Percentiles rank a stretch among this genome's conserved stretches.
phyloP scores from a whole-genome alignment of 352 stramenopile genomes.

The Phytophthora tubulina region DNA sequence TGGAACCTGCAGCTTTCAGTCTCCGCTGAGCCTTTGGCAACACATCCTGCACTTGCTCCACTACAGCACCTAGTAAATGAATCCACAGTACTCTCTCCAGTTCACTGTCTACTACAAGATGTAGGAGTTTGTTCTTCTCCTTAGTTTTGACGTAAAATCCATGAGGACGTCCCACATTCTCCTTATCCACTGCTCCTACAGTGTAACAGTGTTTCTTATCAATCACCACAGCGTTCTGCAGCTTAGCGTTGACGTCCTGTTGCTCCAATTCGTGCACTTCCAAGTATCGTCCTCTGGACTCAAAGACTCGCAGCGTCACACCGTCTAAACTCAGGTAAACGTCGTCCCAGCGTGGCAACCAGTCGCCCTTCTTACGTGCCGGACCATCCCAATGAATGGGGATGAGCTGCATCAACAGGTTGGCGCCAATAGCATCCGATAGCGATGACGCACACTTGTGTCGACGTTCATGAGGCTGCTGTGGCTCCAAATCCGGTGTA shows the following conservation, averaged over 20 bases:
- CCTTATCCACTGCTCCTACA: constrained; percentile 66
- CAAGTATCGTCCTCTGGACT: constrained; percentile 67
- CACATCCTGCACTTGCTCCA: constrained; percentile 63
- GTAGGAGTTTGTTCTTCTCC: constrained; percentile 66
- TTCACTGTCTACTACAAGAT: constrained; percentile 73
- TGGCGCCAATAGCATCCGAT: constrained; percentile 37
- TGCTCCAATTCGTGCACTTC: constrained; percentile 59
- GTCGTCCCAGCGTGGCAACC: constrained; percentile 83
- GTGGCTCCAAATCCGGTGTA: constrained; percentile 33
- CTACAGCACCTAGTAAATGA: constrained; percentile 68
- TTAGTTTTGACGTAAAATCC: constrained; percentile 64
- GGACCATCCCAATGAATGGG: constrained; percentile 75
- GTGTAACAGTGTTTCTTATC: constrained; percentile 66
- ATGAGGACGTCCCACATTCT: constrained; percentile 64
- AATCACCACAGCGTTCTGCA: neutral
- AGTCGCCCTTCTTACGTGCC: constrained; percentile 79
- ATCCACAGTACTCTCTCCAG: constrained; percentile 82
- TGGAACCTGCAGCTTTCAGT: constrained; percentile 33
- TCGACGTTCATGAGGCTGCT: constrained; percentile 34
- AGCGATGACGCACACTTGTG: constrained; percentile 14
- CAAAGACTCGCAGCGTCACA: constrained; percentile 67
- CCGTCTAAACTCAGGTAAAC: constrained; percentile 74
- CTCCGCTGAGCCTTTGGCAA: constrained; percentile 48
- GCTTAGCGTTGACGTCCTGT: constrained; percentile 22
- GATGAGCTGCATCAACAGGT: constrained; percentile 68